Evolutionary conservation across 148 eudicot genomes (phyloP), one percentile per base, ranked within the genome.

Genomic region (Linanthus parryae): DNA sequence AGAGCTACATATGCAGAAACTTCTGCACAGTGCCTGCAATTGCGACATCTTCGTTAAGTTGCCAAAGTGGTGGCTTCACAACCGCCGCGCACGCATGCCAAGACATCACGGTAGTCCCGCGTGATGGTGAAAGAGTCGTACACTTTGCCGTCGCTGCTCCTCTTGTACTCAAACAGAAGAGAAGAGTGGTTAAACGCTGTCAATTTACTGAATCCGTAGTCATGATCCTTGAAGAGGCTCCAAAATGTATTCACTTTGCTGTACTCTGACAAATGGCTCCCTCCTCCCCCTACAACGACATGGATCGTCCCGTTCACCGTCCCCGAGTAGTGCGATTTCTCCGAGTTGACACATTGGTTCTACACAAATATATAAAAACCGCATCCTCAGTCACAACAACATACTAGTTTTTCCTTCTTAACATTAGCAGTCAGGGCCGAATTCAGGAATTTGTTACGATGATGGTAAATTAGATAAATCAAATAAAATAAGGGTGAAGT

Each of bases 121-220:
- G 88, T 75, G 34, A 90, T 69, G 3, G 88, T 78, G 67, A 90
- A 90, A 0, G 95, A 82, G 58, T 90, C 95, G 33, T 85, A 83
- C 1, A 90, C 95, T 19, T 73, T 77, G 4, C 97, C 95, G 52
- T 90, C 85, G 0, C 69, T 72, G 68, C 97, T 90, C 73, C 68
- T 90, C 77, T 85, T 90, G 75, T 90, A 90, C 73, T 90, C 95
- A 20, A 85, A 90, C 44, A 85, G 72, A 30, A 90, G 76, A 55
- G 71, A 71, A 7, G 91, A 85, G 42, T 72, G 95, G 68, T 78
- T 78, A 54, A 78, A 90, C 26, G 97, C 92, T 10, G 97, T 85
- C 47, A 90, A 51, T 58, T 85, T 90, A 15, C 70, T 92, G 29
- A 82, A 90, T 33, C 95, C 97, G 7, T 26, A 80, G 52, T 90